Conservation (phyloP, 495 filamentous ascomycete species). For the Aspergillus ellipticus region DNA sequence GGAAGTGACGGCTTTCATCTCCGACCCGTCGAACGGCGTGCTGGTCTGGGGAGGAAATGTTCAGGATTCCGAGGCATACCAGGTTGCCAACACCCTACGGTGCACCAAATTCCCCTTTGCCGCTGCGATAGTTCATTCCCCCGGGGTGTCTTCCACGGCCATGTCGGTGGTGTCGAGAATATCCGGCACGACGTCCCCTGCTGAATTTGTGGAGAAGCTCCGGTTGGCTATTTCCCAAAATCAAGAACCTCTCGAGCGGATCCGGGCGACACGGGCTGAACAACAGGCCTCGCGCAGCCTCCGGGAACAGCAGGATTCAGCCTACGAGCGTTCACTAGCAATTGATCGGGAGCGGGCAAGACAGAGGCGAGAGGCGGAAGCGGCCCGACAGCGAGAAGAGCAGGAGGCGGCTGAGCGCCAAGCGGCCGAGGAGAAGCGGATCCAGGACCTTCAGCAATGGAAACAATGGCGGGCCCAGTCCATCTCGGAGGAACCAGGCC, state of each 20-base stretch:
- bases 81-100: conserved; percentile 75
- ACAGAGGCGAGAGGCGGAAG: conserved; percentile 69
- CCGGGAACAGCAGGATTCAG: conserved; percentile 79
- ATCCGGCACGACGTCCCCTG: conserved; percentile 61
- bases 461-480: conserved; percentile 69
- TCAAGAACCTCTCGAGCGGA: conserved; percentile 61
- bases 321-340: conserved; percentile 87
- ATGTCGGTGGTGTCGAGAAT: conserved; percentile 84
- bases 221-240: conserved; percentile 66
- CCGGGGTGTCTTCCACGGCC: conserved; percentile 69
- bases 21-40: conserved; percentile 66
- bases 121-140: conserved; percentile 78
- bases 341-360: conserved; percentile 79
- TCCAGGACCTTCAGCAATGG: conserved; percentile 66
- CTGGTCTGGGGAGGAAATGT: conserved; percentile 90
- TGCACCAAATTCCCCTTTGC: conserved; percentile 90
- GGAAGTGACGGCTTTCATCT: conserved; percentile 69
- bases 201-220: conserved; percentile 67
- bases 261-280: conserved; percentile 65
- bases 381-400: conserved; percentile 58
- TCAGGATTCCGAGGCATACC: conserved; percentile 87
- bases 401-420: conserved; percentile 59
- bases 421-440: conserved; percentile 56
- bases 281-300: conserved; percentile 75
- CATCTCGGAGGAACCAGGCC: conserved; percentile 64